phyloP scores from a whole-genome alignment of 192 early-diverging fungal species.

The Linnemannia hyalina region DNA sequence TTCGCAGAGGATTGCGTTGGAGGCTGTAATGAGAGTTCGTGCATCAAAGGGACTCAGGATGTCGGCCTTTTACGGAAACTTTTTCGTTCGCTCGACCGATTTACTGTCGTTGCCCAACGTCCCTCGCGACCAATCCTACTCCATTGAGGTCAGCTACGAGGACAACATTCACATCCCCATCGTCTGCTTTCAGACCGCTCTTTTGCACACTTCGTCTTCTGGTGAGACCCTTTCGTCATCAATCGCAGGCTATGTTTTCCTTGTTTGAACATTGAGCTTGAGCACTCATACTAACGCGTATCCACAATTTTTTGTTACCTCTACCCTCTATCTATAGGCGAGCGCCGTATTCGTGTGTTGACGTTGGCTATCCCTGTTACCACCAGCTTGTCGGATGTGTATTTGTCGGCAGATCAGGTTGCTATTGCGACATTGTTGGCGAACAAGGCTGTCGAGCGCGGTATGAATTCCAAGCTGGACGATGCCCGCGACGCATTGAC shows the following conservation, averaged over 20 bases:
- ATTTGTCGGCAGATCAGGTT: conserved; percentile 83
- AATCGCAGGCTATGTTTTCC: background rate
- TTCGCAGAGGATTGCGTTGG: conserved; percentile 81
- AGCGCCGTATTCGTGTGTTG: conserved; percentile 92
- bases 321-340: conserved; percentile 45
- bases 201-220: conserved; percentile 87
- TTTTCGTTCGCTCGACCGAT: conserved; percentile 94
- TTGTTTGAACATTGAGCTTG: background rate
- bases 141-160: conserved; percentile 81
- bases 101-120: conserved; percentile 91
- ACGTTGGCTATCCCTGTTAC: conserved; percentile 91
- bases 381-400: conserved; percentile 80
- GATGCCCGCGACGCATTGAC: conserved; percentile 93
- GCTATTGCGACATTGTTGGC: conserved; percentile 85
- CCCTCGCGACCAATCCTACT: conserved; percentile 91
- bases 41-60: conserved; percentile 89
- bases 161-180: conserved; percentile 78
- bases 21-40: conserved; percentile 92
- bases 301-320: conserved; percentile 20
- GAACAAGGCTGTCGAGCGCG: conserved; percentile 92
- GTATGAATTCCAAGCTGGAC: conserved; percentile 85
- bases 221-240: conserved; percentile 58
- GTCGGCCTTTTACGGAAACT: conserved; percentile 95
- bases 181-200: conserved; percentile 93
- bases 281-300: background rate